A percentile compares a stretch with the other conserved stretches of the same genome.
Conservation (phyloP, 2,329 filamentous ascomycete species). For the Neofusicoccum umdonicola region DNA sequence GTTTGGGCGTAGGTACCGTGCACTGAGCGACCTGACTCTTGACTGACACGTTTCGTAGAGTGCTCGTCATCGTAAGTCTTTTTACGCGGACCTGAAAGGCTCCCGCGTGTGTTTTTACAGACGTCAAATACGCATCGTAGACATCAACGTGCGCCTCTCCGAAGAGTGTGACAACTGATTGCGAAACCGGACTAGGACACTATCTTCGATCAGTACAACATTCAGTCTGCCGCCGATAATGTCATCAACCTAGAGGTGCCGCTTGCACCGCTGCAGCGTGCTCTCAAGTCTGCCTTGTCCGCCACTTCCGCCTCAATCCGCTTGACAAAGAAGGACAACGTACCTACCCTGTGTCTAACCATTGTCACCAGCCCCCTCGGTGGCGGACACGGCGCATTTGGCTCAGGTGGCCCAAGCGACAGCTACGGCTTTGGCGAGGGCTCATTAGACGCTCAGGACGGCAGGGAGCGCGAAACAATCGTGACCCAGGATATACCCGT, state of each 20-base stretch:
- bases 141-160: no score
- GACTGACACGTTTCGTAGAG: conserved; percentile 31
- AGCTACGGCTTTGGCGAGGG: conserved; percentile 33
- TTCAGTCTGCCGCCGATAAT: conserved; percentile 84
- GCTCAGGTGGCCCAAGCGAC: conserved; percentile 26
- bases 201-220: conserved; percentile 82
- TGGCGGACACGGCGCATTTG: conserved; percentile 42
- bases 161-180: background rate
- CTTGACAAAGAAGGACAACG: conserved; percentile 86
- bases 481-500: conserved; percentile 97
- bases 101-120: no score
- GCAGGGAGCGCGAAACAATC: conserved; percentile 81
- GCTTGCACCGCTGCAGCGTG: conserved; percentile 80
- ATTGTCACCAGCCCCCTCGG: conserved; percentile 73
- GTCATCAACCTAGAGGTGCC: conserved; percentile 96
- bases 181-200: conserved; percentile 59
- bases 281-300: conserved; percentile 83
- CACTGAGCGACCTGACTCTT: background rate
- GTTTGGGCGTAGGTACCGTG: conserved; percentile 78
- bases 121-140: no score
- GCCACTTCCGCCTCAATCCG: conserved; percentile 80
- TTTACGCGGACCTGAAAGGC: no score
- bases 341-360: conserved; percentile 84
- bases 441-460: conserved; percentile 36
- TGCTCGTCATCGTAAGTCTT: conserved; percentile 40